These are phyloP conservation scores for Raffaelea albimanens DNA, from an alignment of 2,329 filamentous ascomycete genomes.

Conservation along the genomic window DNA sequence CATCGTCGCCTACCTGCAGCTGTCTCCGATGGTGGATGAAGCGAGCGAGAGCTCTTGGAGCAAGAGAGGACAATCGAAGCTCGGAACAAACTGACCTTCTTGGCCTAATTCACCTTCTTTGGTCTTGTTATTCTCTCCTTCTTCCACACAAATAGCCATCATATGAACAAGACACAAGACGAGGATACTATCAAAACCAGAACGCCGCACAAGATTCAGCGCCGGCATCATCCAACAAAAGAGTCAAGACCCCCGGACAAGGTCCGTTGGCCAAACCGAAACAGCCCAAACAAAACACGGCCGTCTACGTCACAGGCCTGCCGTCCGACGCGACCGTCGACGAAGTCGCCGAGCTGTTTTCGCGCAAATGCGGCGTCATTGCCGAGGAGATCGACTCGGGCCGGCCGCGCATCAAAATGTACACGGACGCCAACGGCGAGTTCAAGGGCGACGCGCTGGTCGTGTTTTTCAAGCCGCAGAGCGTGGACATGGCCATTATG, in stretches of 20 bases:
- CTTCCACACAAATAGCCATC: slow-evolving; percentile 1
- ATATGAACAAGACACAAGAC: slow-evolving; percentile 6
- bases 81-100: slow-evolving; percentile 5
- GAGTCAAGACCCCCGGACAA: slow-evolving; percentile 28
- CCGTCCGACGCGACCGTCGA: slow-evolving; percentile 68
- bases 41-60: background rate
- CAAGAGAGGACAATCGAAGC: slow-evolving; percentile 1
- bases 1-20: slow-evolving; percentile 4
- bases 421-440: slow-evolving; percentile 66
- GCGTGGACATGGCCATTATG: slow-evolving; percentile 76
- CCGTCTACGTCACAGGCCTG: slow-evolving; percentile 84
- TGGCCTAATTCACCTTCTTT: slow-evolving; percentile 7
- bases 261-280: slow-evolving; percentile 62
- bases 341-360: slow-evolving; percentile 79
- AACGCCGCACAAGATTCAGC: background rate
- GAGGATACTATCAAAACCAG: slow-evolving; percentile 1
- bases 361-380: slow-evolving; percentile 76
- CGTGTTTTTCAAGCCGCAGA: slow-evolving; percentile 91
- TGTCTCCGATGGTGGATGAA: background rate
- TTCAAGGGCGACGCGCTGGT: slow-evolving; percentile 93
- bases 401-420: slow-evolving; percentile 85
- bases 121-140: slow-evolving; percentile 1
- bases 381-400: slow-evolving; percentile 89
- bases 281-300: slow-evolving; percentile 64
- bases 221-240: slow-evolving; percentile 7